Conservation (phyloP, 257 asterid species). For the Penstemon eatonii region DNA sequence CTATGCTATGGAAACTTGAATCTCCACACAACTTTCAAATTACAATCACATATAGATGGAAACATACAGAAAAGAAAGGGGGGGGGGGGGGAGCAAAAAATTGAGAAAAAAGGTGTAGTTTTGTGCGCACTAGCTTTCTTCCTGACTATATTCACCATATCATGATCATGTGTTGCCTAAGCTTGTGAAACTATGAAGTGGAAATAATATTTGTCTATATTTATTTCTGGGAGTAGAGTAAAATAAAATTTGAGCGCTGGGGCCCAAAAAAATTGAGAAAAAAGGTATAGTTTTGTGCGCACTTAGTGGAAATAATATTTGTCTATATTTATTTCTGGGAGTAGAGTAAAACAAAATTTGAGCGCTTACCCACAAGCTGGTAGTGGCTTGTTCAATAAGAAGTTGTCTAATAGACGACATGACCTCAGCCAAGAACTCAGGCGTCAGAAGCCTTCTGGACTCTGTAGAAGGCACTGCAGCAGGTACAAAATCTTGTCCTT, state of each 20-base stretch:
- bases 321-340: neutral
- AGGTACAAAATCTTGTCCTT: constrained; percentile 26
- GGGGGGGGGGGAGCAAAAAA: too few species aligned
- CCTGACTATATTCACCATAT: too few species aligned
- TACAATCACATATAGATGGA: too few species aligned
- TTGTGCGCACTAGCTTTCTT: too few species aligned
- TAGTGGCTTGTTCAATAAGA: constrained; percentile 62
- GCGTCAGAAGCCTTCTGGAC: constrained; percentile 74
- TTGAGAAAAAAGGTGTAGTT: too few species aligned
- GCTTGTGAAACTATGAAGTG: too few species aligned
- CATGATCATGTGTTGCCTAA: too few species aligned
- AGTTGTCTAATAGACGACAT: constrained; percentile 59
- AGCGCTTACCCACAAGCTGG: constrained; percentile 77
- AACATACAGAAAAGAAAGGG: too few species aligned
- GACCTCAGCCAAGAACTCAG: constrained; percentile 81
- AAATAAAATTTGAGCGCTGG: constrained; percentile 23
- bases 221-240: neutral
- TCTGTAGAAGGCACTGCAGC: constrained; percentile 32
- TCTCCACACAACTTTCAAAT: too few species aligned
- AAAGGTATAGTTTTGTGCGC: too few species aligned
- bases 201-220: neutral
- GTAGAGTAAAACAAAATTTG: neutral
- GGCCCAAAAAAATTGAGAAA: too few species aligned
- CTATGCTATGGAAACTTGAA: too few species aligned
- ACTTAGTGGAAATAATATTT: neutral